Base-by-base conservation (phyloP, 1,284 basidiomycete genomes). In the Leccinum huronense region DNA sequence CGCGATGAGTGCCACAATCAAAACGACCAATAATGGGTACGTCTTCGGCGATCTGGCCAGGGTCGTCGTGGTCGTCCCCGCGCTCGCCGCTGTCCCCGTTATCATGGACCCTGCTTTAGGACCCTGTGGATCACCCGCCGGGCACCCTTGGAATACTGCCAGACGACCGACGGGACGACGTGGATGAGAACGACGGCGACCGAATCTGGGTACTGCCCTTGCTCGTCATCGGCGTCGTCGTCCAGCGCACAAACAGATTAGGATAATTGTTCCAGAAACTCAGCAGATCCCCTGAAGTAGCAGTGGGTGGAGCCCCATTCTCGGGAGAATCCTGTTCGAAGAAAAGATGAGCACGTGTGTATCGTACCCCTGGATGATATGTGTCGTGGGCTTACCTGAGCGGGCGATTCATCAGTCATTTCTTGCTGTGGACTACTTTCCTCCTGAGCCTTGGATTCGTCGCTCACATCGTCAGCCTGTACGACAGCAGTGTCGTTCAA, bases 1-100 rank as follows among this genome's bases (percentile, higher is more conserved):
- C 42, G 93, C 91, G 66, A 97, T 91, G 66, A 98, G 75, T 56
- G 89, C 94, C 16, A 91, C 85, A 63, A 96, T 80, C 66, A 98
- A 74, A 61, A 97, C 76, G 53, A 84, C 86, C 60, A 86, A 86
- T 67, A 89, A 69, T 57, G 83, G 76, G 69, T 81, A 85, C 58
- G 60, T 68, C 55, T 66, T 31, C 34, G 58, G 57, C 33, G 61
- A 54, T 57, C 63, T 11, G 11, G 57, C 10, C 11, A 57, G 36
- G 2, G 62, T 40, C 14, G 62, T 56, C 3, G 58, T 59, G 9
- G 16, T 34, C 9, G 27, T 55, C 8, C 16, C 31, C 54, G 31
- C 11, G 11, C 9, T n/a, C 54, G 54, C 5, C 31, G 30, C 5
- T 10, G 51, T 7, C 0, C 51, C 34, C 34, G 63, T 30, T 19